phyloP scores from a whole-genome alignment of 495 filamentous ascomycete genomes.

The Penicillium verhagenii region DNA sequence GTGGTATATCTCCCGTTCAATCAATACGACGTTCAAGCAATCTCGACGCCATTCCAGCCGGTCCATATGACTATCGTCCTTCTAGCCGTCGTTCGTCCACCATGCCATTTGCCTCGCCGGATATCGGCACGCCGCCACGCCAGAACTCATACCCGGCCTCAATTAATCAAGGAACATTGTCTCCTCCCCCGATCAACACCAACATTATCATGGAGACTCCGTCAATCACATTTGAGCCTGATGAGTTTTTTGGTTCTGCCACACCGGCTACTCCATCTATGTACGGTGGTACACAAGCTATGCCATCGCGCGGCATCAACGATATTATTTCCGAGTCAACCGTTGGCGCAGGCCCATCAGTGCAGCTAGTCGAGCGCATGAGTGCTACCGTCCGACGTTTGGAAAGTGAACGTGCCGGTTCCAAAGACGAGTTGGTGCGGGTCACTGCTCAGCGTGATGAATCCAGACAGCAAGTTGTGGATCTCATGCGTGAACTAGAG shows the following conservation, averaged over 20 bases:
- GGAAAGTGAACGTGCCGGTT: conserved; percentile 84
- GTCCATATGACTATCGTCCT: conserved; percentile 39
- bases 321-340: conserved; percentile 90
- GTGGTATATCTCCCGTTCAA: conserved; percentile 48
- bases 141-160: conserved; percentile 45
- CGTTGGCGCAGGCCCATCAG: conserved; percentile 83
- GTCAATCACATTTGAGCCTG: conserved; percentile 59
- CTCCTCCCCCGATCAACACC: conserved; percentile 33
- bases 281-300: conserved; percentile 37
- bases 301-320: conserved; percentile 61
- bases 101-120: conserved; percentile 37
- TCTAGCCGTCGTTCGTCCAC: conserved; percentile 49
- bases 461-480: conserved; percentile 83
- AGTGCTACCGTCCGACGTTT: conserved; percentile 85
- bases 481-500: conserved; percentile 82
- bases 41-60: conserved; percentile 32
- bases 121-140: conserved; percentile 40
- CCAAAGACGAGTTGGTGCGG: conserved; percentile 78
- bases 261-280: conserved; percentile 63
- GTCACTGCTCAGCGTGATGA: conserved; percentile 84
- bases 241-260: conserved; percentile 63
- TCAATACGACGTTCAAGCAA: conserved; percentile 47
- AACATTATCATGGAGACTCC: conserved; percentile 49
- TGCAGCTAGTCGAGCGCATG: conserved; percentile 97
- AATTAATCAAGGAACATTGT: conserved; percentile 34